These are phyloP conservation scores for Hemerocallis citrina DNA, from an alignment of 106 monocot genomes.

Conservation along the genomic window DNA sequence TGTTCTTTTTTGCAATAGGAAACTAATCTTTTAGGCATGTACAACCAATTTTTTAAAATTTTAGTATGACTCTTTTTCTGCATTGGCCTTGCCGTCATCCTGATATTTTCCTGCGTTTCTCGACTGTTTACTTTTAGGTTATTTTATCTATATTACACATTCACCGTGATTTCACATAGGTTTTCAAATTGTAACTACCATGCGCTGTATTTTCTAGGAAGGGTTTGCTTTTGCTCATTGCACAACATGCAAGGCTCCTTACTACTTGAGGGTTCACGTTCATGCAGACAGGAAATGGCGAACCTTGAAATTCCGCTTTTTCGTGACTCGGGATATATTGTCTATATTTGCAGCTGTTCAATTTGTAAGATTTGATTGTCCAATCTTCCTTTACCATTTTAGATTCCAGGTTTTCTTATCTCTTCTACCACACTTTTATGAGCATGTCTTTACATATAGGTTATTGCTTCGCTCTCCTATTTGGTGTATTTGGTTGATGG, in stretches of 20 bases:
- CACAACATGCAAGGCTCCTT: constrained; percentile 96
- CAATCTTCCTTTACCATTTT: not conserved
- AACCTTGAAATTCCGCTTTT: constrained; percentile 89
- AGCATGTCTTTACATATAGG: constrained; percentile 25
- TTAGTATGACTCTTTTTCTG: no score
- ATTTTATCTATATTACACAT: no score
- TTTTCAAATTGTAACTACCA: not conserved
- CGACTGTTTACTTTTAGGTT: no score
- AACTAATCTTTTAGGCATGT: no score
- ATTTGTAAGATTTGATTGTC: constrained; percentile 50
- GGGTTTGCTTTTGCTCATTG: constrained; percentile 99
- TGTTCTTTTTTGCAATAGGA: no score
- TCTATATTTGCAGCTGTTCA: constrained; percentile 75
- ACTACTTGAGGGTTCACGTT: constrained; percentile 82
- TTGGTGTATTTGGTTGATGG: constrained; percentile 74
- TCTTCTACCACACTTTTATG: not conserved
- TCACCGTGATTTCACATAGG: no score
- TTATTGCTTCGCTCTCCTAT: constrained; percentile 73
- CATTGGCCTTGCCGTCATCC: no score
- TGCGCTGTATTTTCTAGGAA: constrained; percentile 48
- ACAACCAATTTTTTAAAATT: no score
- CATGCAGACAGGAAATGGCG: constrained; percentile 94
- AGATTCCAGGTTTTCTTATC: no score
- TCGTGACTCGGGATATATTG: constrained; percentile 90
- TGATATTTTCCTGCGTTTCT: no score